Conservation (phyloP, 768 basidiomycete genomes). For the Dioszegia aurantiaca region DNA sequence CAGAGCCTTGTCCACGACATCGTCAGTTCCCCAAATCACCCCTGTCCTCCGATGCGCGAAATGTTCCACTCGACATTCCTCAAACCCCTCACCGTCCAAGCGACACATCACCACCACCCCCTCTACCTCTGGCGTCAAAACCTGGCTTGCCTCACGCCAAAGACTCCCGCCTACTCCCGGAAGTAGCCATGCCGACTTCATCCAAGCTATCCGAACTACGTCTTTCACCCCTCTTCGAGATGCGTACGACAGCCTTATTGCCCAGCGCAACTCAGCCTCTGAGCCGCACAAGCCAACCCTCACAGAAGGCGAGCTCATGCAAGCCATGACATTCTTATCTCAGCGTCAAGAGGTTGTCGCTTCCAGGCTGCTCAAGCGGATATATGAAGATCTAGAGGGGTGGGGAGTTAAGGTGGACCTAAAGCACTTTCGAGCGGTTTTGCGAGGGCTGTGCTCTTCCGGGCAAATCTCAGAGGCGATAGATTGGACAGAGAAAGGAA, state of each 20-base stretch:
- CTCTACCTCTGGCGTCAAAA: neutral
- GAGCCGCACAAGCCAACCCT: neutral
- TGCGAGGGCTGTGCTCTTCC: neutral
- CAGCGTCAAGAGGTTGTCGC: neutral
- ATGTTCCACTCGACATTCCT: neutral
- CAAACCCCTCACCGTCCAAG: neutral
- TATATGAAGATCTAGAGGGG: constrained; percentile 1
- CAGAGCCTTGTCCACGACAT: neutral
- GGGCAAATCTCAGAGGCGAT: neutral
- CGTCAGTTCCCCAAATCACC: neutral
- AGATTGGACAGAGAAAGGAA: no score
- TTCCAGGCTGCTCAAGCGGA: constrained; percentile 1
- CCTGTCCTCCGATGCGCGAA: neutral
- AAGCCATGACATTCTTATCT: constrained; percentile 13
- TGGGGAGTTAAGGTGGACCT: neutral
- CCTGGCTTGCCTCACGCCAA: neutral
- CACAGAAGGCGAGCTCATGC: constrained; percentile 2
- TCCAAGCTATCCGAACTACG: neutral
- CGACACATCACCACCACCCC: constrained; percentile 3
- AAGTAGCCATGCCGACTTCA: neutral
- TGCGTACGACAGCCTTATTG: neutral
- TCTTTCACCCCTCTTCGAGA: neutral
- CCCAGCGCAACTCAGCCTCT: neutral
- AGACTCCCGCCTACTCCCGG: neutral
- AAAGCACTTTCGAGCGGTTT: constrained; percentile 6